Evolutionary conservation across 2,329 filamentous ascomycete species (phyloP), one percentile per base, ranked within the genome.

Genomic region (Pestalotiopsis sp.): DNA sequence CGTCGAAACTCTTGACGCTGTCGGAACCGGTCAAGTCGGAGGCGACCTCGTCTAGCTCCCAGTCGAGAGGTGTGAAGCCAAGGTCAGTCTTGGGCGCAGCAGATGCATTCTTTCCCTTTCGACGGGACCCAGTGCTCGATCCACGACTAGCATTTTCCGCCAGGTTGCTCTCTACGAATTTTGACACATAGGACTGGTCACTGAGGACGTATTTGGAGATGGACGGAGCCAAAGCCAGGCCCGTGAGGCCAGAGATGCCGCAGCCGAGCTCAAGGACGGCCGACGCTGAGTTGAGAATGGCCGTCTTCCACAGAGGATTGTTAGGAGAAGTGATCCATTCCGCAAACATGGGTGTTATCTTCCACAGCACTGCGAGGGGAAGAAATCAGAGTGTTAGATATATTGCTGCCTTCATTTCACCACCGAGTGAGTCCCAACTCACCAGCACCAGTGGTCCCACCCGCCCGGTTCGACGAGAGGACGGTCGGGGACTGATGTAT

Each of bases 401-500:
- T n/a, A n/a, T 3, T 23, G 31, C 17, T 7, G 17, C 45, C 14
- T 52, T n/a, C 20, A 17, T 12, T 3, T n/a, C 4, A 20, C 97
- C 84, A 20, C 97, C 93, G 91, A 57, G 27, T 39, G 27, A n/a
- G 12, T 49, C 41, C 20, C 25, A 49, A 36, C 27, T 20, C 79
- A 89, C 87, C 89, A 76, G 92, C 92, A 60, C 92, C 91, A 1
- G 92, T 94, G 1, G 92, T 94, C 1, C 92, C 92, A 13, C 87
- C 91, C 36, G 88, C 86, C 39, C 94, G 89, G 71, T 90, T 88
- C 1, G 94, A 97, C 1, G 90, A 90, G 49, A 99, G 86, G 11
- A 98, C 85, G 11, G 90, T 88, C 0, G 94, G 95, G 1, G 94
- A 97, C 80, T 98, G 96, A 70, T 90, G 87, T 73, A 98, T 91